These are phyloP conservation scores for Bauhinia variegata DNA, from an alignment of 306 rosid genomes.

Conservation along the genomic window DNA sequence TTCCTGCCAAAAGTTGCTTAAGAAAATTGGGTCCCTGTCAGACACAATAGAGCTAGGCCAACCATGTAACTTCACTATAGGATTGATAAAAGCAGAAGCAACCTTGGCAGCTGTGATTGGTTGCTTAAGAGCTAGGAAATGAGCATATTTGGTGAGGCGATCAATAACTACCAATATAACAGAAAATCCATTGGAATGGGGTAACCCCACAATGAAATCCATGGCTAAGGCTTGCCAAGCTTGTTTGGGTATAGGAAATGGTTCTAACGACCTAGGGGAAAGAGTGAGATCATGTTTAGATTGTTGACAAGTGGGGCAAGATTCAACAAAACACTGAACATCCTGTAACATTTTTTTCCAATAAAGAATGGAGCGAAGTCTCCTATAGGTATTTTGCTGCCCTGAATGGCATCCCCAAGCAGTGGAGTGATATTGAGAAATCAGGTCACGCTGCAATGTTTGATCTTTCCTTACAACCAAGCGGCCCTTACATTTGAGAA, in stretches of 20 bases:
- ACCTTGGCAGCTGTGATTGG: neutral
- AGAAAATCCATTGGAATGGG: neutral
- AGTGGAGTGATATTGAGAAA: too few species aligned
- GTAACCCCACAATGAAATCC: conserved; percentile 22
- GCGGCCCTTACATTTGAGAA: too few species aligned
- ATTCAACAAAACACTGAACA: too few species aligned
- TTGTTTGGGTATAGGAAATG: neutral
- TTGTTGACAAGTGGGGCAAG: neutral
- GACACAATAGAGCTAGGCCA: neutral
- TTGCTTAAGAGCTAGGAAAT: neutral
- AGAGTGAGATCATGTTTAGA: neutral
- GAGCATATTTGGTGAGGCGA: neutral
- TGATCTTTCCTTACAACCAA: too few species aligned
- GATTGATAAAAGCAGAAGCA: neutral
- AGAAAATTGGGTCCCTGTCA: neutral
- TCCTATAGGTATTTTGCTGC: neutral
- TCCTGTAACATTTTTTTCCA: too few species aligned
- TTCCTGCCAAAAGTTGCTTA: too few species aligned
- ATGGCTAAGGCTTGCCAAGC: neutral
- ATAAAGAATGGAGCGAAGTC: neutral
- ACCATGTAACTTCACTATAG: neutral
- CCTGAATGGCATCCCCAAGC: neutral
- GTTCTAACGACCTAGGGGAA: neutral
- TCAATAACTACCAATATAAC: neutral
- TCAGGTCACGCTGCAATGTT: too few species aligned